These are phyloP conservation scores for Pyrus bretschneideri DNA, from an alignment of 306 rosid species.

Conservation along the genomic window DNA sequence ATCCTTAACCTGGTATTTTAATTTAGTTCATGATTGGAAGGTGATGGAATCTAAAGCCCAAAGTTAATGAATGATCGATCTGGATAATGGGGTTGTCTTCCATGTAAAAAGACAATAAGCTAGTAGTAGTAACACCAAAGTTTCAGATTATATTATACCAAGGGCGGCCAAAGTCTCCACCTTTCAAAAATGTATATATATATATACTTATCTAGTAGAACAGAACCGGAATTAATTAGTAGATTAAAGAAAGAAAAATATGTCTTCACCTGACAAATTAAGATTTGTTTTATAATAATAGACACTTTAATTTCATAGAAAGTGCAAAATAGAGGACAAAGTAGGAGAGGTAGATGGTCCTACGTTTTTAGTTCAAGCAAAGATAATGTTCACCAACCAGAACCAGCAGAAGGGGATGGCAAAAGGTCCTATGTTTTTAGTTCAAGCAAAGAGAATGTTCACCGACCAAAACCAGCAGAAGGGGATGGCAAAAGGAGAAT, in stretches of 20 bases:
- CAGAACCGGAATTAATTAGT: neutral
- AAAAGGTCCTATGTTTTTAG: neutral
- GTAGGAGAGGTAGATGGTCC: neutral
- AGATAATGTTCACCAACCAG: neutral
- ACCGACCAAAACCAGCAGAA: neutral
- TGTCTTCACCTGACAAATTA: no score
- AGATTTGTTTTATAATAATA: no score
- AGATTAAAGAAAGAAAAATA: no score
- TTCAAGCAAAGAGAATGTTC: neutral
- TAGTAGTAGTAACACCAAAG: neutral
- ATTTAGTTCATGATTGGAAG: neutral
- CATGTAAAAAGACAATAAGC: neutral
- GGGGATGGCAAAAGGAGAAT: neutral
- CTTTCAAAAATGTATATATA: neutral
- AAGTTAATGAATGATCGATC: constrained; percentile 6
- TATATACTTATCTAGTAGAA: no score
- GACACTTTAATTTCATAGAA: no score
- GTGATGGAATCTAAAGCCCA: neutral
- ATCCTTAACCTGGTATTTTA: neutral
- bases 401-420: neutral
- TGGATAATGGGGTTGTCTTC: neutral
- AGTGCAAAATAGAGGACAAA: neutral
- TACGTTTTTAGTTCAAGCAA: neutral
- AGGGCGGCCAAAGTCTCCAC: neutral
- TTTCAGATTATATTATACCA: no score